Evolutionary conservation across 306 rosid genomes (phyloP), one percentile per base, ranked within the genome.

Genomic region (Quercus aquifolioides): DNA sequence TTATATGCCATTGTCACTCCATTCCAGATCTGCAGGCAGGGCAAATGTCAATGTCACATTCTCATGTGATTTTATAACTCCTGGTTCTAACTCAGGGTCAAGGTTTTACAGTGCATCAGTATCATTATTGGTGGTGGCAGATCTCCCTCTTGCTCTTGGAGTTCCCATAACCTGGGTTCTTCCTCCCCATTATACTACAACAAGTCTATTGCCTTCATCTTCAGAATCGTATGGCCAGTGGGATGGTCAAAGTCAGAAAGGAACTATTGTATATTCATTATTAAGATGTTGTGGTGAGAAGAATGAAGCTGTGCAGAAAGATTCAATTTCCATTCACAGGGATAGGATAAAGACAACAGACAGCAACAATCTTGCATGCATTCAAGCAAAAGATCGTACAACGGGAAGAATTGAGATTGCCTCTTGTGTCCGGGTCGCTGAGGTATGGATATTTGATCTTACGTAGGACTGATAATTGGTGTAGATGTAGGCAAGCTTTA

Each of bases 81-180:
- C 86, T 77, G 87, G 85, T 73, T 84, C 89, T 49, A 86, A 76
- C 41, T 67, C 69, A 62, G 83, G 74, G 82, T 78, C 87, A 71
- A 90, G 72, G 85, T 75, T 80, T 78, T 94, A 88, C 84, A 88
- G 78, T 77, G 89, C 97, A 79, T 94, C 97, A 30, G 70, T 88
- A 71, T 91, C 94, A 71, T 74, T 94, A 72, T 73, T 79, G 54
- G 99, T 94, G 82, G 85, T 92, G 76, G 94, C 97, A 71, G 94
- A 89, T 88, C 97, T 85, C 67, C 97, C 97, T 30, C 78, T 94
- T 81, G 92, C 97, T 81, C 88, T 91, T 69, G 99, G 99, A 85
- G 83, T 86, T 81, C 97, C 99, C 26, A 80, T 90, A 68, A 94
- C 99, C 76, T 94, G 97, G 99, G 79, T 92, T 82, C 97, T 94